A percentile compares a stretch with the other conserved stretches of the same genome.
Evolutionary conservation across 2,329 filamentous ascomycete species (phyloP).

Genomic region (Fusarium foetens): DNA sequence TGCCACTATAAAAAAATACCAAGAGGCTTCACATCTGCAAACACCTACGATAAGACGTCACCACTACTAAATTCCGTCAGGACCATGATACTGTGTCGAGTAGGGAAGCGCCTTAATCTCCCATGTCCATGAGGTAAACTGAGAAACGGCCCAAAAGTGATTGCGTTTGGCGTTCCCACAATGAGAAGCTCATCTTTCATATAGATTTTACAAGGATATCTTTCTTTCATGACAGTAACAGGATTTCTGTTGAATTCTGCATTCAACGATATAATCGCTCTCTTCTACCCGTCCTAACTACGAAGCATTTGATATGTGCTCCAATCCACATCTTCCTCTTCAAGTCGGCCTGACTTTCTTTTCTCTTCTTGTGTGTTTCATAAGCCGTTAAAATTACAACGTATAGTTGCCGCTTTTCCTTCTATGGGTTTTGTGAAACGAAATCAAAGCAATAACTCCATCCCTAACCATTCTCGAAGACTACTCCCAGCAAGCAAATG

Average conservation of each 20-base stretch:
- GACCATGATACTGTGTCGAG: not conserved
- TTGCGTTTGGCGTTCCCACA: slow-evolving; percentile 32
- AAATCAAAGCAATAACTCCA: slow-evolving; percentile 41
- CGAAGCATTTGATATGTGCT: slow-evolving; percentile 38
- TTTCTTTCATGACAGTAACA: slow-evolving; percentile 4
- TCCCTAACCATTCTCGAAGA: slow-evolving; percentile 22
- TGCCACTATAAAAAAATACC: slow-evolving; percentile 1
- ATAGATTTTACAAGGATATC: slow-evolving; percentile 29
- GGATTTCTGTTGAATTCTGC: slow-evolving; percentile 11
- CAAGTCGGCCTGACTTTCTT: slow-evolving; percentile 28
- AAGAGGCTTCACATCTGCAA: not conserved
- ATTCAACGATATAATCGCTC: slow-evolving; percentile 25
- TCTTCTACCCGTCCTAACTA: slow-evolving; percentile 19
- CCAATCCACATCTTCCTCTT: slow-evolving; percentile 35
- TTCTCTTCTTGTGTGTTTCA: slow-evolving; percentile 41
- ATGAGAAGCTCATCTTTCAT: slow-evolving; percentile 7
- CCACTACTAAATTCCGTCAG: not conserved
- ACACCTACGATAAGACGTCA: slow-evolving; percentile 13
- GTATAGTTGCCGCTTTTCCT: slow-evolving; percentile 46
- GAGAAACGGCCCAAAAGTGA: slow-evolving; percentile 12
- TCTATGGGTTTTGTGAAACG: slow-evolving; percentile 45
- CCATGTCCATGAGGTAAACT: not conserved
- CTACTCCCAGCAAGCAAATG: slow-evolving; percentile 14
- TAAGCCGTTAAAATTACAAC: slow-evolving; percentile 50
- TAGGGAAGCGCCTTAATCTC: not conserved